A percentile compares a stretch with the other conserved stretches of the same genome.
phyloP scores from a whole-genome alignment of 1,284 basidiomycete species.

The Erythrobasidium hasegawianum region DNA sequence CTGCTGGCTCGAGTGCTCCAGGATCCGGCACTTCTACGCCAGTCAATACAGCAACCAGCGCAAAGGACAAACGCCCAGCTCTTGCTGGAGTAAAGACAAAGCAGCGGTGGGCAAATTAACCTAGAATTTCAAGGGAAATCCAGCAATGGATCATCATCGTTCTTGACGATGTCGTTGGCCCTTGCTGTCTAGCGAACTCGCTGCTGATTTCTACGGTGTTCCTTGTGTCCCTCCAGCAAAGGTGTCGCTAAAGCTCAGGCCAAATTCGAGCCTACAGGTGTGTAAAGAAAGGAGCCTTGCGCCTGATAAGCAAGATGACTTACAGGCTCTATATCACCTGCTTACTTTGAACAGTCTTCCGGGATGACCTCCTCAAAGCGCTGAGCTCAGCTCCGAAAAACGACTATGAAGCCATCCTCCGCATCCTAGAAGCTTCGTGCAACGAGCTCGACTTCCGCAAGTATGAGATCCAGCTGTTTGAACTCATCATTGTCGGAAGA shows the following conservation, averaged over 20 bases:
- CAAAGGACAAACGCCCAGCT: conserved; percentile 17
- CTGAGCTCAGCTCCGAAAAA: conserved; percentile 76
- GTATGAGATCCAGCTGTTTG: conserved; percentile 94
- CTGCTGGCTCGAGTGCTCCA: not conserved
- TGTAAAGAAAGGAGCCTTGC: no score
- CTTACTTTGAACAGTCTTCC: conserved; percentile 65
- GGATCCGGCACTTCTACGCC: conserved; percentile 14
- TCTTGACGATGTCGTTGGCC: no score
- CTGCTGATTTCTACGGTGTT: not conserved
- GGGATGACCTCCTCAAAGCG: conserved; percentile 90
- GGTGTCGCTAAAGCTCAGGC: conserved; percentile 54
- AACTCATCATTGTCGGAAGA: conserved; percentile 87
- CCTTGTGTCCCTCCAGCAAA: conserved; percentile 36
- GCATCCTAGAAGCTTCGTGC: conserved; percentile 61
- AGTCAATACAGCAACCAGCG: not conserved
- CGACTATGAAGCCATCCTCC: conserved; percentile 76
- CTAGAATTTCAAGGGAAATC: no score
- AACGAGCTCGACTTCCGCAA: conserved; percentile 66
- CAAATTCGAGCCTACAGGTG: conserved; percentile 57
- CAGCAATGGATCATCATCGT: no score
- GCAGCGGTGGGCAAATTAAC: conserved; percentile 35
- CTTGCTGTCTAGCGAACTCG: not conserved
- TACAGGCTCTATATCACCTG: not conserved
- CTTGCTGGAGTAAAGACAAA: conserved; percentile 35
- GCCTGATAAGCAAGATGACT: no score